Percentiles rank a stretch among this genome's conserved stretches.
phyloP scores from a whole-genome alignment of 495 filamentous ascomycete species.

The Chaetomium tenue region DNA sequence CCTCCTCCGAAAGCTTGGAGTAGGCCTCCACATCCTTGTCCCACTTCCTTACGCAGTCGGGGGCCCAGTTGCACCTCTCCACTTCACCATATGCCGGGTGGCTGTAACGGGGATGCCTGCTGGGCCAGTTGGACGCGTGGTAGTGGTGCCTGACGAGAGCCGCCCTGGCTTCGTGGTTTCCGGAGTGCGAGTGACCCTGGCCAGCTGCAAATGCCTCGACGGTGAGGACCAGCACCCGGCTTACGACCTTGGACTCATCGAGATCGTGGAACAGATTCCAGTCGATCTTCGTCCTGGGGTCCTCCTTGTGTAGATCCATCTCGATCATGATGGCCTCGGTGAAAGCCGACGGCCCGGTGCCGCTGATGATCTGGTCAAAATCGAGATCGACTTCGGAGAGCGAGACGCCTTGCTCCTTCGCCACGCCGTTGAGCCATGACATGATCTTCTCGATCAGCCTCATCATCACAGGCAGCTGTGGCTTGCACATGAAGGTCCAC shows the following conservation, averaged over 20 bases:
- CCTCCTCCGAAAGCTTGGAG: conserved; percentile 45
- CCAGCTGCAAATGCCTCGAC: conserved; percentile 65
- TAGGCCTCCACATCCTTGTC: conserved; percentile 53
- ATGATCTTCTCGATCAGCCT: conserved; percentile 59
- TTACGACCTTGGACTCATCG: conserved; percentile 55
- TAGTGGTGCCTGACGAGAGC: conserved; percentile 65
- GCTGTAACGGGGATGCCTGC: conserved; percentile 55
- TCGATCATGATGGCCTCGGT: conserved; percentile 59
- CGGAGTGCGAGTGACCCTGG: conserved; percentile 63
- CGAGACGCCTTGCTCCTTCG: conserved; percentile 50
- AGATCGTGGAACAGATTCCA: conserved; percentile 61
- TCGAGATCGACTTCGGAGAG: conserved; percentile 58
- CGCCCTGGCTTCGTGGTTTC: conserved; percentile 56
- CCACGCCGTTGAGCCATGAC: conserved; percentile 56
- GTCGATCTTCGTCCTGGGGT: conserved; percentile 34
- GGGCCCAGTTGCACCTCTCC: conserved; percentile 62
- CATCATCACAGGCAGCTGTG: conserved; percentile 61
- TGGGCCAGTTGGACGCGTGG: conserved; percentile 63
- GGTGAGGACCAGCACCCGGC: conserved; percentile 57
- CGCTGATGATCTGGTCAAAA: conserved; percentile 66
- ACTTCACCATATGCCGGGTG: conserved; percentile 63
- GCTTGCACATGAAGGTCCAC: conserved; percentile 67
- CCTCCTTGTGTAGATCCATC: conserved; percentile 45
- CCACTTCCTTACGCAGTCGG: conserved; percentile 58
- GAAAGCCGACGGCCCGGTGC: conserved; percentile 66